A percentile compares a stretch with the other conserved stretches of the same genome.
These are phyloP conservation scores for Botrytis cinerea DNA, from an alignment of 2,329 filamentous ascomycete species.

Conservation along the genomic window DNA sequence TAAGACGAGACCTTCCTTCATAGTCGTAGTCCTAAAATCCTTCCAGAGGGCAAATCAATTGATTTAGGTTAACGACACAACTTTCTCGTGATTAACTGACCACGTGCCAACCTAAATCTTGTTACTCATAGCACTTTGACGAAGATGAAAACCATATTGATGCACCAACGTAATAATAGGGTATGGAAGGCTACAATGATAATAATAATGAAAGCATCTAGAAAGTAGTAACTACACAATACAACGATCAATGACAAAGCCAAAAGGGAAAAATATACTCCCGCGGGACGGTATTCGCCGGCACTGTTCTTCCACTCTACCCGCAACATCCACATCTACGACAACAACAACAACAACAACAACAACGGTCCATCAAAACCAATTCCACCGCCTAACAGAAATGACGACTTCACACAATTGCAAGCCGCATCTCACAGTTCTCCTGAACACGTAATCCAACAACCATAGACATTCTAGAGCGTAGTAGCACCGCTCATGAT, in stretches of 20 bases:
- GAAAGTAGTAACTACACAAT: neutral
- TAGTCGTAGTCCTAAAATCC: neutral
- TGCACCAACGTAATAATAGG: neutral
- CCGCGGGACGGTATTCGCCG: neutral
- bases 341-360: neutral
- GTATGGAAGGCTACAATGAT: neutral
- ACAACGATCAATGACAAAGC: neutral
- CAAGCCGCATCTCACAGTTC: neutral
- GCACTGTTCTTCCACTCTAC: neutral
- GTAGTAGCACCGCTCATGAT: slow-evolving; percentile 27
- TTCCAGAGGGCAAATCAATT: neutral
- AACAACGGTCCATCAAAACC: neutral
- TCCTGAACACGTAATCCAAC: neutral
- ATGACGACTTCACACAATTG: neutral
- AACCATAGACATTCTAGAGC: neutral
- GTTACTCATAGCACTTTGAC: neutral
- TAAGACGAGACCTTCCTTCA: neutral
- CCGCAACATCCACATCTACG: neutral
- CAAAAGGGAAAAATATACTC: neutral
- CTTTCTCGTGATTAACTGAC: neutral
- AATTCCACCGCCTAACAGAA: neutral
- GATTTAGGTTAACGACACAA: neutral
- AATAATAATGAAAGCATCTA: neutral
- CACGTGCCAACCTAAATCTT: neutral
- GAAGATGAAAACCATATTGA: too few relatives aligned